Percentiles rank a stretch among this genome's conserved stretches.
These are phyloP conservation scores for Coelastrella sp. DNA, from an alignment of 139 green algal species.

Conservation along the genomic window DNA sequence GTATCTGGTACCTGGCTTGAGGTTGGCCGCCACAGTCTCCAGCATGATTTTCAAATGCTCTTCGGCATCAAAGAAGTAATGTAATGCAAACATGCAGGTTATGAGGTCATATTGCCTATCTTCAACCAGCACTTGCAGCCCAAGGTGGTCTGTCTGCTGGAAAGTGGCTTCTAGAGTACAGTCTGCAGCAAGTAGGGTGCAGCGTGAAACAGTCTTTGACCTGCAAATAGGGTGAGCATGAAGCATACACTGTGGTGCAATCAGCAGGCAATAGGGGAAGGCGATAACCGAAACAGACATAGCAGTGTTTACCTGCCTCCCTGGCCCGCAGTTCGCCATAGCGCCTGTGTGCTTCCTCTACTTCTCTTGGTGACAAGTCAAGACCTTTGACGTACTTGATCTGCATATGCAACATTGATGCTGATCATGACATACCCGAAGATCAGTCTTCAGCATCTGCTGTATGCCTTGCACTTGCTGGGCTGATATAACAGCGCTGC, in stretches of 20 bases:
- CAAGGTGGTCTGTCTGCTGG: slow-evolving; percentile 48
- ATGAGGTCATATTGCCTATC: slow-evolving; percentile 75
- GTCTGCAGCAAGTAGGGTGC: not conserved
- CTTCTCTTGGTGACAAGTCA: slow-evolving; percentile 86
- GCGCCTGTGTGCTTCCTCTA: slow-evolving; percentile 78
- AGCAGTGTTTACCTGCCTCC: not conserved
- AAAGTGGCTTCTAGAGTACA: slow-evolving; percentile 48
- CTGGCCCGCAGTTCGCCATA: slow-evolving; percentile 53
- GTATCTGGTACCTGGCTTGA: slow-evolving; percentile 74
- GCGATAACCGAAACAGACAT: too few species aligned
- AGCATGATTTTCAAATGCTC: slow-evolving; percentile 77
- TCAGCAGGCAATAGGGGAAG: too few species aligned
- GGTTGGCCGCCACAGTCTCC: slow-evolving; percentile 84
- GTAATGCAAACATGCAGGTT: slow-evolving; percentile 96
- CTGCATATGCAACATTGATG: too few species aligned
- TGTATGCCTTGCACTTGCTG: too few species aligned
- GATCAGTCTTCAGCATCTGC: too few species aligned
- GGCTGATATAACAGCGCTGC: too few species aligned
- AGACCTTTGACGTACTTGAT: slow-evolving; percentile 84
- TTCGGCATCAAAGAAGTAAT: slow-evolving; percentile 94
- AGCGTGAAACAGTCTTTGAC: too few species aligned
- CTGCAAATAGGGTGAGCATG: too few species aligned
- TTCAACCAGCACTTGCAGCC: slow-evolving; percentile 5
- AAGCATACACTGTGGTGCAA: too few species aligned
- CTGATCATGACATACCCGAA: too few species aligned